Evolutionary conservation across 2,329 filamentous ascomycete genomes (phyloP).

Genomic region (Aureobasidium vineae): DNA sequence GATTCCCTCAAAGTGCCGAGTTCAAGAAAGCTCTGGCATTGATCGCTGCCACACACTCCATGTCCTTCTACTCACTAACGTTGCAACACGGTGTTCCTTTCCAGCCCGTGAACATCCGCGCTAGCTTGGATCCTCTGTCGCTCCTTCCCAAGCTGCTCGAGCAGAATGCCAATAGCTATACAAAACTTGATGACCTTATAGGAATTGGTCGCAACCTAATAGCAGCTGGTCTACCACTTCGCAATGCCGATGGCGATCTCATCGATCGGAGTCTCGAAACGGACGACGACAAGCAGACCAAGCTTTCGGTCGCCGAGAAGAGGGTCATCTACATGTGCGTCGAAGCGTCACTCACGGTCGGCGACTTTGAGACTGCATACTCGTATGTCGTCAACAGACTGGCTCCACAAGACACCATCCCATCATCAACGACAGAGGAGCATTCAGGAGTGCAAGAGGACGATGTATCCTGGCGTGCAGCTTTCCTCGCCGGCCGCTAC

Average conservation of each 20-base stretch:
- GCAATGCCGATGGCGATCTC: slow-evolving; percentile 35
- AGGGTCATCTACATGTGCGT: slow-evolving; percentile 78
- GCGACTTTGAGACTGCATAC: slow-evolving; percentile 83
- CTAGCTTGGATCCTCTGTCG: slow-evolving; percentile 70
- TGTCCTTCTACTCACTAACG: slow-evolving; percentile 74
- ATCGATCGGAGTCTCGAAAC: slow-evolving; percentile 34
- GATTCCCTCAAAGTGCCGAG: slow-evolving; percentile 54
- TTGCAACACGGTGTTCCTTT: slow-evolving; percentile 79
- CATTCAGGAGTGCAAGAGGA: slow-evolving; percentile 45
- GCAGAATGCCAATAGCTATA: slow-evolving; percentile 72
- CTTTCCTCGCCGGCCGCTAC: slow-evolving; percentile 74
- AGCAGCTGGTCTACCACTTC: slow-evolving; percentile 46
- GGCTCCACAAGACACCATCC: slow-evolving; percentile 37
- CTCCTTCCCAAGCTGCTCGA: slow-evolving; percentile 71
- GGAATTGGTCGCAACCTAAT: slow-evolving; percentile 67
- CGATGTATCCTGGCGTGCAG: slow-evolving; percentile 75
- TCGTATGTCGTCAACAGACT: slow-evolving; percentile 76
- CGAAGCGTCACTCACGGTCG: slow-evolving; percentile 70
- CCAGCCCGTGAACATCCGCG: slow-evolving; percentile 72
- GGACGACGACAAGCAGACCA: slow-evolving; percentile 9
- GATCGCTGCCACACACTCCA: slow-evolving; percentile 68
- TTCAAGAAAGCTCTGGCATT: slow-evolving; percentile 62
- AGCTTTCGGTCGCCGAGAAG: slow-evolving; percentile 52
- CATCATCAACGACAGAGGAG: slow-evolving; percentile 27
- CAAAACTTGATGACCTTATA: slow-evolving; percentile 69